phyloP scores from a whole-genome alignment of 306 rosid genomes.

The Casuarina glauca region DNA sequence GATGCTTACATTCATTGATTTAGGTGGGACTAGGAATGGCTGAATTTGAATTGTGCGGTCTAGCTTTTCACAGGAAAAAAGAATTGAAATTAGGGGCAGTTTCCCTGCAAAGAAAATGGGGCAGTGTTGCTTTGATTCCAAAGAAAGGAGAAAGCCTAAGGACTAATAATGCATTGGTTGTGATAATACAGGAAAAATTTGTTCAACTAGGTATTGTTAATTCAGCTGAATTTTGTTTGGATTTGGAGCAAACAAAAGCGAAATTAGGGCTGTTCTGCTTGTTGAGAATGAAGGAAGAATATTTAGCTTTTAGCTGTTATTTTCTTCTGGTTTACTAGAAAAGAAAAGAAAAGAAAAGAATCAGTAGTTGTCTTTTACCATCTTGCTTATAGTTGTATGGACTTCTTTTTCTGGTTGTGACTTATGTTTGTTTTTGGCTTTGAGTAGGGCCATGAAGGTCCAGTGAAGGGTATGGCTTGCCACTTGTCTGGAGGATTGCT shows the following conservation, averaged over 20 bases:
- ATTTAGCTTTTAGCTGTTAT: not conserved
- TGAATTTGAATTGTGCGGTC: no score
- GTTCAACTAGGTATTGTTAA: not conserved
- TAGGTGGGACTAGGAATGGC: no score
- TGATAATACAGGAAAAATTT: no score
- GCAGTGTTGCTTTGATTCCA: no score
- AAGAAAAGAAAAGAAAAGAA: not conserved
- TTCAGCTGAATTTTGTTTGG: not conserved
- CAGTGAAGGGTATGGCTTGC: constrained; percentile 86
- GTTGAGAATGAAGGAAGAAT: not conserved
- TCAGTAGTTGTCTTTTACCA: not conserved
- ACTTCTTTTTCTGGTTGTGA: not conserved
- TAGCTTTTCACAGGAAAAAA: no score
- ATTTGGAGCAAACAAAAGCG: not conserved
- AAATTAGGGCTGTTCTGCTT: not conserved
- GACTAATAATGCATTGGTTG: no score
- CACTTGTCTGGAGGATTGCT: constrained; percentile 91
- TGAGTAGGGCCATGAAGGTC: constrained; percentile 90
- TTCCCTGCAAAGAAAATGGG: no score
- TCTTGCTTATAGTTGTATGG: not conserved
- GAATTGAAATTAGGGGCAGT: no score
- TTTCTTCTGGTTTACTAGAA: not conserved
- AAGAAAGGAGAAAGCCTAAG: no score
- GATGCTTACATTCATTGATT: no score
- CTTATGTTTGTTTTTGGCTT: constrained; percentile 5